Evolutionary conservation across 2,329 filamentous ascomycete species (phyloP), one percentile per base, ranked within the genome.

Genomic region (Nigrospora oryzae): DNA sequence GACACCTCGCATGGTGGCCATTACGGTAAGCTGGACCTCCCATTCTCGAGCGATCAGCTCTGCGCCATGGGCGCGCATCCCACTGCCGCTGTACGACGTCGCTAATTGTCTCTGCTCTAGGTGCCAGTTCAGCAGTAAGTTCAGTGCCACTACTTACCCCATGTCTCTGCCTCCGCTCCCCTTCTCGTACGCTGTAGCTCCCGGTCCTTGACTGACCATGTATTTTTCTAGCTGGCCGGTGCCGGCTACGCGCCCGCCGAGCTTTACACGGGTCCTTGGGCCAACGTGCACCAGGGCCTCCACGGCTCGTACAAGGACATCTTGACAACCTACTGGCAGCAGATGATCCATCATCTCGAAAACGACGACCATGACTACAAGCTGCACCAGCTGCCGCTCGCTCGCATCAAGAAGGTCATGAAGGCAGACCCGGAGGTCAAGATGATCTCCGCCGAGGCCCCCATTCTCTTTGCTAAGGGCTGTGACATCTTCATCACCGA

Each of bases 341-440:
- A 98, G 61, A 93, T 90, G 51, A 95, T 98, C 69, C 91, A 85
- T 54, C 89, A 95, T 63, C 81, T 98, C 47, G 93, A 98, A 69
- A 88, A 79, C 48, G 93, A 97, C 58, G 89, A 86, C 40, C 93
- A 98, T 65, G 93, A 98, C 67, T 98, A 97, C 76, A 98, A 98
- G 69, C 79, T 97, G 46, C 93, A 98, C 64, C 93, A 97, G 65
- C 76, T 98, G 35, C 93, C 93, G 2, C 76, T 98, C 36, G 93
- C 93, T n/a, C 85, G 93, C 44, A 98, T 98, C 71, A 98, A 98
- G 75, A 98, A 98, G 67, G 93, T 98, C 53, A 98, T 98, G 93
- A 98, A 98, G 70, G 93, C 93, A 1, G 93, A 98, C 56, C 93
- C 93, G 0, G 93, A 98, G 59, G 93, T 98, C 40, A 98, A 98